A percentile compares a stretch with the other conserved stretches of the same genome.
These are phyloP conservation scores for Camellia japonica DNA, from an alignment of 148 eudicot species.

Conservation along the genomic window DNA sequence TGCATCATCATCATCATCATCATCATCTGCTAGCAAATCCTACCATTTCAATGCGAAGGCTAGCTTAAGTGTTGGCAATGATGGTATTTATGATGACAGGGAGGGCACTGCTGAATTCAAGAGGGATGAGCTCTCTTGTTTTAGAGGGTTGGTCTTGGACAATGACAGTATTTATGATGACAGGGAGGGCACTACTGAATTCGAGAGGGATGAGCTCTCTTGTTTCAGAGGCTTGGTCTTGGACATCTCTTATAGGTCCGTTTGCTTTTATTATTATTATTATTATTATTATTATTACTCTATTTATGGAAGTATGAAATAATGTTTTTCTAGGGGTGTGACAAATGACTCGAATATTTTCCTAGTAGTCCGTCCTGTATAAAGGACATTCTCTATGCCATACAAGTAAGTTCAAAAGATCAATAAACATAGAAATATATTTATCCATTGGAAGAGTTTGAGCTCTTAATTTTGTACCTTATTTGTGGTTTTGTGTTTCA, in stretches of 20 bases:
- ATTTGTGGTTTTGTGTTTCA: background rate
- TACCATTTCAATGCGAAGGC: slow-evolving; percentile 20
- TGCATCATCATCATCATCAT: slow-evolving; percentile 16
- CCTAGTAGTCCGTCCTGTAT: too few species aligned
- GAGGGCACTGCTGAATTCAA: slow-evolving; percentile 20
- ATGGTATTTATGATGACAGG: slow-evolving; percentile 27
- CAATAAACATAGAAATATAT: too few species aligned
- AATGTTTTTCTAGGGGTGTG: too few species aligned
- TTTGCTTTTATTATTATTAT: background rate
- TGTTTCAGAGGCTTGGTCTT: slow-evolving; percentile 85
- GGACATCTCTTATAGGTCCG: slow-evolving; percentile 75
- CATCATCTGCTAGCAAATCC: slow-evolving; percentile 28
- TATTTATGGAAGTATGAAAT: too few species aligned
- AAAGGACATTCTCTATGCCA: too few species aligned
- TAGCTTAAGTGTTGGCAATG: slow-evolving; percentile 10
- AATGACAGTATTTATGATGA: too few species aligned
- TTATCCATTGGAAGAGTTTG: background rate
- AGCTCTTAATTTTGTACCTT: background rate
- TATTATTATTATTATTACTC: background rate
- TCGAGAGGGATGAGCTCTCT: slow-evolving; percentile 61
- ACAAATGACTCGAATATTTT: too few species aligned
- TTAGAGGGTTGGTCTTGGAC: too few species aligned
- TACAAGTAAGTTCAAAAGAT: too few species aligned
- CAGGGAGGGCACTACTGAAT: slow-evolving; percentile 7
- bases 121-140: too few species aligned